These are phyloP conservation scores for Debaryomyces robertsiae DNA, from an alignment of 1,139 yeast species.

Conservation along the genomic window DNA sequence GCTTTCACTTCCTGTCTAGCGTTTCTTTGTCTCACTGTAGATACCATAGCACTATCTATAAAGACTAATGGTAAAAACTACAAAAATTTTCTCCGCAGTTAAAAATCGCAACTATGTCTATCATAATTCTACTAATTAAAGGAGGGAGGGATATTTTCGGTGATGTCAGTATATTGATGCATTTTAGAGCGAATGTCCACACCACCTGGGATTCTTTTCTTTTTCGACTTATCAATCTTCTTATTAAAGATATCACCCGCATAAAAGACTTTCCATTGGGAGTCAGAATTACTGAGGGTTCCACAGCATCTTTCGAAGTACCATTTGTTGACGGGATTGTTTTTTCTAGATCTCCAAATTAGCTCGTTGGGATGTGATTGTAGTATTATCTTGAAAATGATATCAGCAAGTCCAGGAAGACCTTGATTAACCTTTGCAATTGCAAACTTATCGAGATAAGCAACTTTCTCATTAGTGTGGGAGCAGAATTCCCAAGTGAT, in stretches of 20 bases:
- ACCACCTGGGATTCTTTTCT: slow-evolving; percentile 18
- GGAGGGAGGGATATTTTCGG: slow-evolving; percentile 40
- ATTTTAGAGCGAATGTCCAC: slow-evolving; percentile 35
- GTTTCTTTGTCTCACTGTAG: slow-evolving; percentile 3
- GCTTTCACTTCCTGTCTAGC: not conserved
- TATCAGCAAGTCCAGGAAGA: slow-evolving; percentile 89
- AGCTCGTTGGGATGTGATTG: slow-evolving; percentile 72
- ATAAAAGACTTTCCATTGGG: slow-evolving; percentile 72
- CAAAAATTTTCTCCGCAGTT: not conserved
- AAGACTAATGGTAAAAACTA: not conserved
- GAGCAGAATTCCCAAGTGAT: slow-evolving; percentile 66
- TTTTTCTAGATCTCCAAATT: slow-evolving; percentile 84
- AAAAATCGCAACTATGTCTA: not conserved
- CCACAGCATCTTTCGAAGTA: slow-evolving; percentile 91
- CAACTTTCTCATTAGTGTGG: slow-evolving; percentile 32
- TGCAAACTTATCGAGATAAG: slow-evolving; percentile 92
- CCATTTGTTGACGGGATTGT: slow-evolving; percentile 95
- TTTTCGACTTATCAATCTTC: slow-evolving; percentile 30
- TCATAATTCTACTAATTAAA: slow-evolving; percentile 17
- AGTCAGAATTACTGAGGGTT: slow-evolving; percentile 52
- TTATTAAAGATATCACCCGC: slow-evolving; percentile 55
- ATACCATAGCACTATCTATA: slow-evolving; percentile 1
- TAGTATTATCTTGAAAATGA: slow-evolving; percentile 79
- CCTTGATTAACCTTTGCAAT: slow-evolving; percentile 84
- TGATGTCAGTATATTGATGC: slow-evolving; percentile 30